Base-by-base conservation (phyloP, 345 rosid species). In the Eucalyptus dawsonii region DNA sequence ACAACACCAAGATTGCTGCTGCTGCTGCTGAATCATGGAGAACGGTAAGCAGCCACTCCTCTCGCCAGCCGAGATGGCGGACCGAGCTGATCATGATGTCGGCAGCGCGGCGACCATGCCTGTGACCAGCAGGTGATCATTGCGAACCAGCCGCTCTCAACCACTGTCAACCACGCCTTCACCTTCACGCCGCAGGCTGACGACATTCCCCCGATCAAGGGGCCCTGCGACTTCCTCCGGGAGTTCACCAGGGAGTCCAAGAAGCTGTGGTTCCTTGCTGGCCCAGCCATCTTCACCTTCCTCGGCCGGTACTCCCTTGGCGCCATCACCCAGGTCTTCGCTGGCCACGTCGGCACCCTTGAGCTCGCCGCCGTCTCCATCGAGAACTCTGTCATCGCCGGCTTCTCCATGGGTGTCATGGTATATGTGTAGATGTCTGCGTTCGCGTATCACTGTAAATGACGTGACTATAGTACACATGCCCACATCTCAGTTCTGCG, bases 271-370 rank as follows among this genome's bases (percentile, higher is more conserved):
- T 95, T 88, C 93, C 93, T 97, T 3, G 99, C 99, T 4, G 98
- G 96, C 42, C 99, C 99, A 1, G 99, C 99, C 93, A 96, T 97
- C 91, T 97, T 97, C 96, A 97, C 99, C 83, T 90, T 94, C 67
- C 1, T 96, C n/a, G 93, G 92, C 89, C 96, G 95, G 86, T 97
- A 97, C 93, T 96, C 99, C 37, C 98, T 97, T 40, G 99, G 99
- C 13, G 99, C 99, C 87, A 49, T 94, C 90, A 95, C 98, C 88
- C 99, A 95, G 86, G 93, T 95, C 89, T 95, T 95, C 51, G 88
- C 98, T 80, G 98, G 99, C 51, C 99, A 96, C 24, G 92, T 97
- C 54, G 91, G 98, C 89, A 95, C 97, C 83, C 89, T 96, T 17
- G 94, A 93, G 80, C 98, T 97, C 21, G 99, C 98, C 9, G 99